These are phyloP conservation scores for Aurinia saxatilis DNA, from an alignment of 345 rosid genomes.

Conservation along the genomic window DNA sequence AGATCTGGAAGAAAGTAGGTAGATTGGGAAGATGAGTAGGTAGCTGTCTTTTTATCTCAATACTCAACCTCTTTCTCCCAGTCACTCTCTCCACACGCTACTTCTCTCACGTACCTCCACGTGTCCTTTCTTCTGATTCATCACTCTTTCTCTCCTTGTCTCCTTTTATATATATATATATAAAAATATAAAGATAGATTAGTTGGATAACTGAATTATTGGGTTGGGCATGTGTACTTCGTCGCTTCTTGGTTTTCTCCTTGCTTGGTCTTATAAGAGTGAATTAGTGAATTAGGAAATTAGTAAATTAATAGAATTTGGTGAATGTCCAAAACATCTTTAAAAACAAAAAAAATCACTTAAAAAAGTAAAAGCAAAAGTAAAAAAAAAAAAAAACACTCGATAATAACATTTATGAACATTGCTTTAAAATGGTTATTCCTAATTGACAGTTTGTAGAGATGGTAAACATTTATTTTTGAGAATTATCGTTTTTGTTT, in stretches of 20 bases:
- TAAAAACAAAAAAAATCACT: too few species aligned
- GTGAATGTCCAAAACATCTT: too few species aligned
- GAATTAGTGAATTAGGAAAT: too few species aligned
- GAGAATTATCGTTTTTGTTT: too few species aligned
- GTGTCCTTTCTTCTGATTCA: constrained; percentile 11
- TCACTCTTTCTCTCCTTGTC: neutral
- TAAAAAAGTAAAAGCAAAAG: too few species aligned
- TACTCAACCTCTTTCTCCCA: constrained; percentile 27
- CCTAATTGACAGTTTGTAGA: too few species aligned
- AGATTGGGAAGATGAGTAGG: constrained; percentile 32
- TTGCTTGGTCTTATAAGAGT: too few species aligned
- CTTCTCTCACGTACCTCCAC: constrained; percentile 19
- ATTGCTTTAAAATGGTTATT: too few species aligned
- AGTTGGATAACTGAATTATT: constrained; percentile 30
- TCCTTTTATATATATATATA: neutral
- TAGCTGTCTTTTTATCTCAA: constrained; percentile 25
- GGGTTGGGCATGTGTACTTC: constrained; percentile 16
- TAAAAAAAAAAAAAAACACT: too few species aligned
- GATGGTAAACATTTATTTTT: too few species aligned
- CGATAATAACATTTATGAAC: too few species aligned
- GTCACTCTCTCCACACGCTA: constrained; percentile 32
- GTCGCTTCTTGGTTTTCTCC: neutral
- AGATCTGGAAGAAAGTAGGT: constrained; percentile 33
- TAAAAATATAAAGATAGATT: neutral
- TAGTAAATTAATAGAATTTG: too few species aligned